Conservation (phyloP, 1,284 basidiomycete genomes). For the Trichosporon inkin region DNA sequence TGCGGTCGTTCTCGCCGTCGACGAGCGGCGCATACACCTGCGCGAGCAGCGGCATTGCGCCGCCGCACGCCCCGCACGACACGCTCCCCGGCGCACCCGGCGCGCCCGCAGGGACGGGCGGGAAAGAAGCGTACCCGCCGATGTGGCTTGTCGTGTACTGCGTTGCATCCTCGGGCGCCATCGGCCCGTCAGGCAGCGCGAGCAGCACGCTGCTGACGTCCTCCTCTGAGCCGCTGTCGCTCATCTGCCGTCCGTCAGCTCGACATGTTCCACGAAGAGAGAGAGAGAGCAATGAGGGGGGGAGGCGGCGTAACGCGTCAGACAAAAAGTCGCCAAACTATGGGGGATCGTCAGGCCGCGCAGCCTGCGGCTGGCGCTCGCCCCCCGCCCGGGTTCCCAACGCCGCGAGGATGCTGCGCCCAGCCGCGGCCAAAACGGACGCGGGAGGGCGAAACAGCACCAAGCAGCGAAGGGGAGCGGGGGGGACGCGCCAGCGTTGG, state of each 20-base stretch:
- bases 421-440: slow-evolving; percentile 20
- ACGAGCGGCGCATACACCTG: slow-evolving; percentile 51
- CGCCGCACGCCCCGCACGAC: slow-evolving; percentile 40
- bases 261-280: slow-evolving; percentile 9
- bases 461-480: slow-evolving; percentile 11
- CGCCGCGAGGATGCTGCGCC: neutral
- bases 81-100: slow-evolving; percentile 26
- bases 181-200: slow-evolving; percentile 47
- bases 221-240: slow-evolving; percentile 13
- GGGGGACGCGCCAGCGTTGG: neutral
- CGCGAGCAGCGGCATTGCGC: slow-evolving; percentile 44
- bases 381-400: slow-evolving; percentile 5
- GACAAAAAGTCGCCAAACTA: slow-evolving; percentile 50
- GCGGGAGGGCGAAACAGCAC: slow-evolving; percentile 26
- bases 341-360: slow-evolving; percentile 38
- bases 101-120: slow-evolving; percentile 27
- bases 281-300: no score
- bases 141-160: slow-evolving; percentile 39
- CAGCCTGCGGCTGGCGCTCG: neutral
- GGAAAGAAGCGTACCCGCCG: slow-evolving; percentile 50
- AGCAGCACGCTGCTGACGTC: slow-evolving; percentile 41
- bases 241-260: slow-evolving; percentile 12
- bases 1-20: slow-evolving; percentile 49
- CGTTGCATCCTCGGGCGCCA: slow-evolving; percentile 31
- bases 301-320: slow-evolving; percentile 30